A percentile compares a stretch with the other conserved stretches of the same genome.
phyloP scores from a whole-genome alignment of 495 filamentous ascomycete genomes.

The Friedmanniomyces endolithicus region DNA sequence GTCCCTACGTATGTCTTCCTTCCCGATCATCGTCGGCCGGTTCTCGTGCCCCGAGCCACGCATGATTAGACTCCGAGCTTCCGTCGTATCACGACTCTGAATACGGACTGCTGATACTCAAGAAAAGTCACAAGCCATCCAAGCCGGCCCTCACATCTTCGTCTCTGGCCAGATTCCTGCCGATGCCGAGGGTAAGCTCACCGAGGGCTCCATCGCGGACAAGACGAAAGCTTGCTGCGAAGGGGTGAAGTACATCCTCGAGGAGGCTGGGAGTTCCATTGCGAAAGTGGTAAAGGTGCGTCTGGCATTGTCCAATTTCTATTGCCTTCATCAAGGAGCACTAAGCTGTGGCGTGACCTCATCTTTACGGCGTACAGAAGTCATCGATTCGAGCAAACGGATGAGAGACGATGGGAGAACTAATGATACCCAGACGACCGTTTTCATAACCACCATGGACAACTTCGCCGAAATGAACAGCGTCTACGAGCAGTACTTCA shows the following conservation, averaged over 20 bases:
- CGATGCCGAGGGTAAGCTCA: conserved; percentile 57
- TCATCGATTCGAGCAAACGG: too few relatives aligned
- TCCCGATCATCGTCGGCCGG: not conserved
- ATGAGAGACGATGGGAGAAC: too few relatives aligned
- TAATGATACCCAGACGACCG: conserved; percentile 28
- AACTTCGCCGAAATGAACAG: conserved; percentile 80
- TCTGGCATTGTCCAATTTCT: too few relatives aligned
- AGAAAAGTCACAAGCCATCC: conserved; percentile 76
- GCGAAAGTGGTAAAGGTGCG: conserved; percentile 65
- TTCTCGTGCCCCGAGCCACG: too few relatives aligned
- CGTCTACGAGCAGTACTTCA: conserved; percentile 78
- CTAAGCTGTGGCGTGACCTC: too few relatives aligned
- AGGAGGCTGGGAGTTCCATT: conserved; percentile 63
- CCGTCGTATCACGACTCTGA: not conserved
- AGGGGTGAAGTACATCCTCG: conserved; percentile 66
- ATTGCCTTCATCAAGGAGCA: too few relatives aligned
- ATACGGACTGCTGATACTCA: not conserved
- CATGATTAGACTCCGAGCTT: too few relatives aligned
- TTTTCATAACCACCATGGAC: conserved; percentile 76
- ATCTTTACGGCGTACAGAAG: too few relatives aligned
- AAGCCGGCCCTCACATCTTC: conserved; percentile 70
- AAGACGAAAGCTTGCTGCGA: conserved; percentile 64
- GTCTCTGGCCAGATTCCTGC: conserved; percentile 89
- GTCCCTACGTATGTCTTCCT: conserved; percentile 42
- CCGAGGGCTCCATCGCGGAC: conserved; percentile 62